Evolutionary conservation across 495 filamentous ascomycete genomes (phyloP).

Genomic region (Penicillium coffeae): DNA sequence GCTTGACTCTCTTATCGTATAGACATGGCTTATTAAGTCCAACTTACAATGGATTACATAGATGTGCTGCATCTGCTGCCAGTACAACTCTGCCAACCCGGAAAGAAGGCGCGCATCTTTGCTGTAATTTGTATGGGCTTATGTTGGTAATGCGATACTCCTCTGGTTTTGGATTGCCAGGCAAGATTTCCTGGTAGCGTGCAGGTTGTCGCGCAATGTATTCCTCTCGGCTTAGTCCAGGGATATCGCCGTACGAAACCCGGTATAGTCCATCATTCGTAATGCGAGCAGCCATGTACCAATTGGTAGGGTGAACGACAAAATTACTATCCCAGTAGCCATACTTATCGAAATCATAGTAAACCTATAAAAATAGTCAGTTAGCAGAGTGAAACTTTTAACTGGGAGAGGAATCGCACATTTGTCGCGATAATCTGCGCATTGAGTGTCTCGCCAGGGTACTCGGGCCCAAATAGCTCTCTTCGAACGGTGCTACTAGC

Average conservation of each 20-base stretch:
- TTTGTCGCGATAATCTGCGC: slow-evolving; percentile 61
- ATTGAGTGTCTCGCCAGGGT: slow-evolving; percentile 56
- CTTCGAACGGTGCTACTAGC: slow-evolving; percentile 52
- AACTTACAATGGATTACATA: slow-evolving; percentile 46
- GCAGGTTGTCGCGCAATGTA: slow-evolving; percentile 49
- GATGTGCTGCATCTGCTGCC: slow-evolving; percentile 53
- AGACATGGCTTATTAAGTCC: not conserved
- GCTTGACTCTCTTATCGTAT: not conserved
- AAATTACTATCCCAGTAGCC: slow-evolving; percentile 56
- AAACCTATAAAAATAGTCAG: slow-evolving; percentile 37
- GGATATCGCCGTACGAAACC: slow-evolving; percentile 55
- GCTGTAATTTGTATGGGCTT: slow-evolving; percentile 59
- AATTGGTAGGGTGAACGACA: slow-evolving; percentile 56
- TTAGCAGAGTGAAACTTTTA: slow-evolving; percentile 34
- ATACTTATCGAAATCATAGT: slow-evolving; percentile 54
- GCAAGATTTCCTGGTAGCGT: slow-evolving; percentile 53
- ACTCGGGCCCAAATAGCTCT: slow-evolving; percentile 54
- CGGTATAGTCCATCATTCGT: slow-evolving; percentile 56
- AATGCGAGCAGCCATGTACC: slow-evolving; percentile 59
- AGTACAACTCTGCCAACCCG: slow-evolving; percentile 54
- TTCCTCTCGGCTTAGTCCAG: slow-evolving; percentile 49
- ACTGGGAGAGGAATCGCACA: slow-evolving; percentile 1
- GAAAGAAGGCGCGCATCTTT: slow-evolving; percentile 54
- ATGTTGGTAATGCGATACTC: slow-evolving; percentile 53
- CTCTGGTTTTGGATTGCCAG: slow-evolving; percentile 53